A percentile compares a stretch with the other conserved stretches of the same genome.
Conservation (phyloP, 2,329 filamentous ascomycete genomes). For the Biscogniauxia sp. region DNA sequence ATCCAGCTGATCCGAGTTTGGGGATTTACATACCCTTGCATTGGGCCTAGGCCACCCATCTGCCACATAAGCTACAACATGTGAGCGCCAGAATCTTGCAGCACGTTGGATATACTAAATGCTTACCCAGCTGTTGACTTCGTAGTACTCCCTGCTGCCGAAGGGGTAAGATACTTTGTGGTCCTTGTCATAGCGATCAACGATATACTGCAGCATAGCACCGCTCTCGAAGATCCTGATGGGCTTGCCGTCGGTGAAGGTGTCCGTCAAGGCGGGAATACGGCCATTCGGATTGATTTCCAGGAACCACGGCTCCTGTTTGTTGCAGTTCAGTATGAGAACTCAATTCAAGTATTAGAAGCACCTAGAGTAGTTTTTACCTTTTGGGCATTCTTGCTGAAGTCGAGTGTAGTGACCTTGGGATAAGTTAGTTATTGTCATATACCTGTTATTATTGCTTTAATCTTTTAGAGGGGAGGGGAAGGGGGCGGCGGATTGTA, state of each 20-base stretch:
- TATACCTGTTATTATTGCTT: too few species aligned
- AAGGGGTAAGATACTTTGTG: conserved; percentile 78
- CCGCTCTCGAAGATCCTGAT: conserved; percentile 83
- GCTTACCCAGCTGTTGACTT: conserved; percentile 73
- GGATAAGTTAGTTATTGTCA: background rate
- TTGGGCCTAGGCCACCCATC: conserved; percentile 77
- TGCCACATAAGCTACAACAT: conserved; percentile 61
- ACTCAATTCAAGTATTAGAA: background rate
- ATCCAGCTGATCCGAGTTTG: background rate
- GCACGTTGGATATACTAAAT: conserved; percentile 11
- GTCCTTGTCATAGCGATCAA: conserved; percentile 76
- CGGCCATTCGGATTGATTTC: conserved; percentile 91
- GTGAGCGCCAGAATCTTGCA: conserved; percentile 11
- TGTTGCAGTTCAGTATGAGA: background rate
- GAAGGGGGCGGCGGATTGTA: background rate
- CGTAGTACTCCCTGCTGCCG: conserved; percentile 72
- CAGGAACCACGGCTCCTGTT: conserved; percentile 73
- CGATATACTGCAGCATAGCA: conserved; percentile 80
- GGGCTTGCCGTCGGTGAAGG: conserved; percentile 66
- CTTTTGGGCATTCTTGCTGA: conserved; percentile 76
- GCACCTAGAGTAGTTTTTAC: conserved; percentile 24
- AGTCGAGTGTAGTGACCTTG: conserved; percentile 61
- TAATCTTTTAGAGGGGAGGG: too few species aligned
- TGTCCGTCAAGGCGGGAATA: conserved; percentile 84
- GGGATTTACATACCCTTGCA: conserved; percentile 56